These are phyloP conservation scores for Amanita rubescens DNA, from an alignment of 768 basidiomycete species.

Conservation along the genomic window DNA sequence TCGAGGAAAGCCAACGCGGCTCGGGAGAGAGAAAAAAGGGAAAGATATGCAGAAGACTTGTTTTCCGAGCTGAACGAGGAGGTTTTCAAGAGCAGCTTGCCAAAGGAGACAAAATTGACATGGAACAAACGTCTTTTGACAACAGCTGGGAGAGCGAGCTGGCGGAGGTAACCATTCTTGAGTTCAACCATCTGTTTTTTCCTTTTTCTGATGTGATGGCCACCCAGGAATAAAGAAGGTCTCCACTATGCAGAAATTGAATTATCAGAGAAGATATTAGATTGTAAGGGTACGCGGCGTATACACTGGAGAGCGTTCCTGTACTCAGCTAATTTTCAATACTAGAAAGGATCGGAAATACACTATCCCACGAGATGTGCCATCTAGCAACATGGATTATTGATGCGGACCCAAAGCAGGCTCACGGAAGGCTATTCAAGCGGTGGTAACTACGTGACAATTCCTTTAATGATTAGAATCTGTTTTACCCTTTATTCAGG, in stretches of 20 bases:
- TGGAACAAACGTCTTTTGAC: constrained; percentile 64
- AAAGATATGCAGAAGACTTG: constrained; percentile 48
- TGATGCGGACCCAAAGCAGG: constrained; percentile 58
- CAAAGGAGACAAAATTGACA: constrained; percentile 44
- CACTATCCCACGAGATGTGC: constrained; percentile 89
- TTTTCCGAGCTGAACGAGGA: constrained; percentile 51
- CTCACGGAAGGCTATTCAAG: constrained; percentile 69
- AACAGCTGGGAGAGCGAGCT: constrained; percentile 67
- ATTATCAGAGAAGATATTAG: constrained; percentile 77
- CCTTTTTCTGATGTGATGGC: constrained; percentile 4
- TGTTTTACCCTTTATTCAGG: constrained; percentile 32
- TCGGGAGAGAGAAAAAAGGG: constrained; percentile 37
- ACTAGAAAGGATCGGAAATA: constrained; percentile 72
- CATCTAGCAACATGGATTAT: constrained; percentile 86
- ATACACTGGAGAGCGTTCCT: neutral
- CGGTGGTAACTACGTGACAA: constrained; percentile 48
- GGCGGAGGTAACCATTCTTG: constrained; percentile 38
- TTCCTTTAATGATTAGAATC: neutral
- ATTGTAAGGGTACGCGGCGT: constrained; percentile 51
- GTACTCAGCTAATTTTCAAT: neutral
- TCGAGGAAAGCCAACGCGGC: constrained; percentile 35
- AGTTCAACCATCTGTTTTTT: neutral
- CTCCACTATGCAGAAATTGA: constrained; percentile 60
- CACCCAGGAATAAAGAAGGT: constrained; percentile 51
- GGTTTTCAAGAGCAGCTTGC: constrained; percentile 50